A percentile compares a stretch with the other conserved stretches of the same genome.
Conservation (phyloP, 2,329 filamentous ascomycete genomes). For the Ophiostoma sp. region DNA sequence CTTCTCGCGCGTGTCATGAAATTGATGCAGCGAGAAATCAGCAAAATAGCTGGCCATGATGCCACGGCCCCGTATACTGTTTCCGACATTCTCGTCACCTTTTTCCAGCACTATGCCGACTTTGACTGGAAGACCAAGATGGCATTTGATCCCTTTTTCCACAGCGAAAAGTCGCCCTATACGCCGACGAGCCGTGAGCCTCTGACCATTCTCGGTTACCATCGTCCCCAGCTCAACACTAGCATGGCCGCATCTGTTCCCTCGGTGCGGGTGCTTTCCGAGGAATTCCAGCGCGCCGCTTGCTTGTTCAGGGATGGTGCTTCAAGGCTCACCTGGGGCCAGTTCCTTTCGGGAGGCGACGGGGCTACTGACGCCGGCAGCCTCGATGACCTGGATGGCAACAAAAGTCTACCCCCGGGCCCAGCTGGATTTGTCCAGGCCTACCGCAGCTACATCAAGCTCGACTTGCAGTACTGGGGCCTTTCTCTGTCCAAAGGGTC, state of each 20-base stretch:
- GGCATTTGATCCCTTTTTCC: constrained; percentile 58
- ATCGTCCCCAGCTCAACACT: constrained; percentile 57
- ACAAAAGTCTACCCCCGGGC: constrained; percentile 27
- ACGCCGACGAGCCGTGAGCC: constrained; percentile 53
- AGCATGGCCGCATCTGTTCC: constrained; percentile 49
- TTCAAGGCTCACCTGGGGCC: background rate
- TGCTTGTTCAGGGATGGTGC: constrained; percentile 34
- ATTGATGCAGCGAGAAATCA: constrained; percentile 34
- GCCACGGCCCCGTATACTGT: constrained; percentile 32
- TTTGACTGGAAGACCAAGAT: constrained; percentile 55
- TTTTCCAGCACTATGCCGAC: constrained; percentile 58
- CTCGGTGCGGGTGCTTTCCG: constrained; percentile 46
- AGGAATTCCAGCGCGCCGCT: constrained; percentile 48
- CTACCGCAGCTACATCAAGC: constrained; percentile 53
- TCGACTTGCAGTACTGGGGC: constrained; percentile 63
- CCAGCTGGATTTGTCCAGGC: constrained; percentile 45
- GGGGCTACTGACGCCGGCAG: constrained; percentile 14
- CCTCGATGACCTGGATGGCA: no score
- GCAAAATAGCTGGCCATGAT: background rate
- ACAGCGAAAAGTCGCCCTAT: constrained; percentile 44
- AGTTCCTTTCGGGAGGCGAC: constrained; percentile 35
- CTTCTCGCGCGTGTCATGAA: constrained; percentile 59
- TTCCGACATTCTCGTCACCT: constrained; percentile 51
- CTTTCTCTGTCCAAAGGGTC: constrained; percentile 50
- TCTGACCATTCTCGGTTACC: constrained; percentile 58